Percentiles rank a stretch among this genome's conserved stretches.
These are phyloP conservation scores for Sporothrix sp. DNA, from an alignment of 2,329 filamentous ascomycete species.

Conservation along the genomic window DNA sequence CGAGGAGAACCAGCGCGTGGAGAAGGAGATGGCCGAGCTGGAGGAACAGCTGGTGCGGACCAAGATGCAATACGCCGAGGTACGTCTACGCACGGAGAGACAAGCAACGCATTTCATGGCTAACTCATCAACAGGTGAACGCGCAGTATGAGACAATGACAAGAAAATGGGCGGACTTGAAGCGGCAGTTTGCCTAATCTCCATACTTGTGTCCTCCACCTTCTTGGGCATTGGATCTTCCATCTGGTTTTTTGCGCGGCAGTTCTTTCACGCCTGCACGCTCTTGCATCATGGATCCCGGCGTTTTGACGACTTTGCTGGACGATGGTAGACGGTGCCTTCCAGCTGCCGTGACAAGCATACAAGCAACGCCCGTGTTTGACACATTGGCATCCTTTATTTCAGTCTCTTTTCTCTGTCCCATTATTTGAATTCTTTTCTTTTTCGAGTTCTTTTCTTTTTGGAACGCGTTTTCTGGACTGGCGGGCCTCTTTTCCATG, in stretches of 20 bases:
- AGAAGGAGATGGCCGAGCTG: slow-evolving; percentile 84
- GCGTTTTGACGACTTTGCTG: slow-evolving; percentile 7
- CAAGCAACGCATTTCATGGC: too few relatives aligned
- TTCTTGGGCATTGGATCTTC: too few relatives aligned
- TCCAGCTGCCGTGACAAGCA: neutral
- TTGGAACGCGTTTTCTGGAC: neutral
- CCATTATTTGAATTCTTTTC: too few relatives aligned
- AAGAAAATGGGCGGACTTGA: slow-evolving; percentile 69
- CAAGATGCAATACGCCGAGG: slow-evolving; percentile 93
- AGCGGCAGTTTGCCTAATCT: slow-evolving; percentile 41
- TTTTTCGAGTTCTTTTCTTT: neutral
- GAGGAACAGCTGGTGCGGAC: slow-evolving; percentile 86
- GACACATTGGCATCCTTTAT: slow-evolving; percentile 8
- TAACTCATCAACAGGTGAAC: slow-evolving; percentile 46
- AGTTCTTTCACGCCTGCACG: neutral
- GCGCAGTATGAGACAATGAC: slow-evolving; percentile 60
- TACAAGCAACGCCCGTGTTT: slow-evolving; percentile 5
- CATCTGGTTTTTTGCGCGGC: too few relatives aligned
- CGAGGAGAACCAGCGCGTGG: slow-evolving; percentile 78
- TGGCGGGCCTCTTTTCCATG: neutral
- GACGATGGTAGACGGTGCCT: neutral
- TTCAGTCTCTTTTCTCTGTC: neutral
- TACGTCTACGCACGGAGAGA: slow-evolving; percentile 31
- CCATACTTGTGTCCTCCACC: neutral
- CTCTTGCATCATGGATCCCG: slow-evolving; percentile 5